phyloP scores from a whole-genome alignment of 192 early-diverging fungal species.

The Mortierella antarctica region DNA sequence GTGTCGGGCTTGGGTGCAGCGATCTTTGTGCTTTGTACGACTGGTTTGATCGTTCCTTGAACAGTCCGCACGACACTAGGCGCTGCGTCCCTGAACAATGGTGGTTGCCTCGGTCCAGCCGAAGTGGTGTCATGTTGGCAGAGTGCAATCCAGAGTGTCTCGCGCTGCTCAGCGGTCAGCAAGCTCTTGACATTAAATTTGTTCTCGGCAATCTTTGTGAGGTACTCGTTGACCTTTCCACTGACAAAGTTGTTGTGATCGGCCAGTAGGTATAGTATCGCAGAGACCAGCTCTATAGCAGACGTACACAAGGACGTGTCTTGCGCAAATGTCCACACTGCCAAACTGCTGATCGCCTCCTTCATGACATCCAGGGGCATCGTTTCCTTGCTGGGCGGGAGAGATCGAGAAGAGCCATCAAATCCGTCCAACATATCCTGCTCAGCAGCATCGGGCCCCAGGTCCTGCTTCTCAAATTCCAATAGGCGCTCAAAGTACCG shows the following conservation, averaged over 20 bases:
- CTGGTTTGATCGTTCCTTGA: not conserved
- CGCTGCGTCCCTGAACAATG: not conserved
- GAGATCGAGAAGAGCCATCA: not conserved
- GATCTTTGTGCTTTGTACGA: not conserved
- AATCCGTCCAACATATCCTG: constrained; percentile 17
- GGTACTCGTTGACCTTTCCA: constrained; percentile 3
- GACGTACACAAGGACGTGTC: constrained; percentile 32
- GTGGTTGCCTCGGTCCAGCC: not conserved
- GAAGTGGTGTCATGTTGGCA: constrained; percentile 24
- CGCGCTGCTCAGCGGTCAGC: constrained; percentile 26
- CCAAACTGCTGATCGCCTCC: constrained; percentile 17
- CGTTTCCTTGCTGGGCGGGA: constrained; percentile 18
- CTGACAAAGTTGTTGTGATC: constrained; percentile 27
- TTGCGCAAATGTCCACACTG: constrained; percentile 43
- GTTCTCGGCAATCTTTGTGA: constrained; percentile 24
- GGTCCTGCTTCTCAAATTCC: constrained; percentile 41
- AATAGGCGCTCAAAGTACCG: constrained; percentile 43
- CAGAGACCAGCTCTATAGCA: constrained; percentile 32
- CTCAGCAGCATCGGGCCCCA: constrained; percentile 18
- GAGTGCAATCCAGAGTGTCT: constrained; percentile 24
- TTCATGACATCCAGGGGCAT: constrained; percentile 43
- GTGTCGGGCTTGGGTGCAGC: not conserved
- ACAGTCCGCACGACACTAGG: not conserved
- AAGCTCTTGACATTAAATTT: constrained; percentile 23
- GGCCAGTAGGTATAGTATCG: constrained; percentile 30